Conservation (phyloP, 2,329 filamentous ascomycete species). For the Aspergillus terreus region DNA sequence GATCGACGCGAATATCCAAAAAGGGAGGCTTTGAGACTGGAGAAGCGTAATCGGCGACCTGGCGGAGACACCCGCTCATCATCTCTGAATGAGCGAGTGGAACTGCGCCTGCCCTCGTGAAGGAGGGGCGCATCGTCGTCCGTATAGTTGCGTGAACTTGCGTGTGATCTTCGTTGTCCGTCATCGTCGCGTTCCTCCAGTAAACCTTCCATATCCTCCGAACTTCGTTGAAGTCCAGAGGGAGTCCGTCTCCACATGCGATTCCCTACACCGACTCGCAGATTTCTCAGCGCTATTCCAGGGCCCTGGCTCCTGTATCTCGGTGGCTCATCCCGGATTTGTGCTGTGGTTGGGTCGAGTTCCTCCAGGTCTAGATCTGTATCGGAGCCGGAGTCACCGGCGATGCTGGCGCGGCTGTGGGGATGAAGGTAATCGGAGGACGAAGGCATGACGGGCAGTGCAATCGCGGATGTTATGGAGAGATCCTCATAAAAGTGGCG, state of each 20-base stretch:
- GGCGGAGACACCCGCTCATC: slow-evolving; percentile 44
- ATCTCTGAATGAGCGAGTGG: slow-evolving; percentile 27
- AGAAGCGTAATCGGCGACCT: slow-evolving; percentile 58
- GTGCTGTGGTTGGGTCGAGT: slow-evolving; percentile 37
- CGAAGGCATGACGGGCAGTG: slow-evolving; percentile 29
- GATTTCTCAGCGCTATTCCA: slow-evolving; percentile 46
- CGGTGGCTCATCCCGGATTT: slow-evolving; percentile 24
- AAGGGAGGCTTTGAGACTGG: slow-evolving; percentile 58
- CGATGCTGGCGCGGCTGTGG: slow-evolving; percentile 28
- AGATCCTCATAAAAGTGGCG: slow-evolving; percentile 14
- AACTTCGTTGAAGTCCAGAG: slow-evolving; percentile 38
- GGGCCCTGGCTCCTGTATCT: slow-evolving; percentile 30
- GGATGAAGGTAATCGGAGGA: slow-evolving; percentile 35
- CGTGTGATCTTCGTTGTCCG: slow-evolving; percentile 56
- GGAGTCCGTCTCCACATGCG: slow-evolving; percentile 37
- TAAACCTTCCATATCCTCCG: slow-evolving; percentile 63
- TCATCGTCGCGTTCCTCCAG: slow-evolving; percentile 60
- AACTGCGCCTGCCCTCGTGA: slow-evolving; percentile 42
- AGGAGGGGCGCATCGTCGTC: slow-evolving; percentile 76
- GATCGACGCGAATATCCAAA: slow-evolving; percentile 19
- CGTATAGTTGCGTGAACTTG: slow-evolving; percentile 50
- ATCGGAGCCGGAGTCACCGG: slow-evolving; percentile 36
- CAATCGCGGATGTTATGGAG: slow-evolving; percentile 1
- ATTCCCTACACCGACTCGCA: slow-evolving; percentile 48
- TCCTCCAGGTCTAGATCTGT: slow-evolving; percentile 46